phyloP scores from a whole-genome alignment of 129 eudicot species.

The Chrysanthemum makinoi region DNA sequence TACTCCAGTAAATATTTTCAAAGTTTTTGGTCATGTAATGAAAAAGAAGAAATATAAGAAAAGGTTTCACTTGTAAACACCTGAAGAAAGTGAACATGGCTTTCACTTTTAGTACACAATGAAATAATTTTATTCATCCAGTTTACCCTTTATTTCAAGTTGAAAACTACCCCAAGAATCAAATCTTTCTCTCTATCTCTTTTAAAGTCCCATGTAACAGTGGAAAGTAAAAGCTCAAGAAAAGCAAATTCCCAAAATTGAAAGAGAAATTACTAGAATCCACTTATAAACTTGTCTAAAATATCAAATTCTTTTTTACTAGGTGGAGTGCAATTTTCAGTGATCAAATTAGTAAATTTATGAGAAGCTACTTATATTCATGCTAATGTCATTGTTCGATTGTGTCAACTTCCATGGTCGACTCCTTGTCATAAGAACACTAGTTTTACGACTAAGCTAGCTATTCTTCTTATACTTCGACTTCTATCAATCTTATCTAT shows the following conservation, averaged over 20 bases:
- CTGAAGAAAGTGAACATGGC: conserved; percentile 13
- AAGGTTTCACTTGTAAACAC: conserved; percentile 5
- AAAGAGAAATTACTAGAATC: conserved; percentile 21
- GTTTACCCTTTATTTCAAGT: conserved; percentile 10
- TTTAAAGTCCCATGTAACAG: conserved; percentile 63
- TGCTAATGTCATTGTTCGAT: not conserved
- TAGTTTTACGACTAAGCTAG: not conserved
- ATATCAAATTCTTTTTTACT: not conserved
- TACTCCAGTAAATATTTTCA: too few species aligned
- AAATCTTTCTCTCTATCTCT: conserved; percentile 40
- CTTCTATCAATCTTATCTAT: too few species aligned
- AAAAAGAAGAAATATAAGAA: not conserved
- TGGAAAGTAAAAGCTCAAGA: conserved; percentile 35
- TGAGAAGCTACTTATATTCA: not conserved
- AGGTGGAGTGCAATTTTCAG: not conserved
- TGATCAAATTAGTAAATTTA: not conserved
- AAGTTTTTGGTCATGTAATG: too few species aligned
- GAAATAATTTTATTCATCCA: not conserved
- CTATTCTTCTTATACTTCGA: too few species aligned
- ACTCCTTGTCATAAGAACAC: not conserved
- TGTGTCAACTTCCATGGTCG: not conserved
- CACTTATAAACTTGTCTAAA: not conserved
- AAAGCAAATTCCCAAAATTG: conserved; percentile 25
- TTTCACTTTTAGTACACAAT: conserved; percentile 1
- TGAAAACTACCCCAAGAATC: conserved; percentile 30